Conservation (phyloP, 2,329 filamentous ascomycete genomes). For the Colletotrichum tanaceti region DNA sequence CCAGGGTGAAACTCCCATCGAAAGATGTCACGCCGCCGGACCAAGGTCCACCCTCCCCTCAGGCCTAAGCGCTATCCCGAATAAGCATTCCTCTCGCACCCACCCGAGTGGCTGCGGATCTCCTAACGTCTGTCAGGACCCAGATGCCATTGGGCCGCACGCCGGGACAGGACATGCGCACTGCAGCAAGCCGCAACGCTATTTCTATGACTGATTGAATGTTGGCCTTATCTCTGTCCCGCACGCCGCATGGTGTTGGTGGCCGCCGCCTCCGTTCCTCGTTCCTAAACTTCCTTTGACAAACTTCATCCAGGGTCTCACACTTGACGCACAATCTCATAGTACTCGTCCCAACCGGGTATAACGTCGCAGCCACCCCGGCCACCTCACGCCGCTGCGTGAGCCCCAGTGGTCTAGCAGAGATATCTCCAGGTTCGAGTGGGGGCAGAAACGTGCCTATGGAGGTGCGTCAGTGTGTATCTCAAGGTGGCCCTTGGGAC, state of each 20-base stretch:
- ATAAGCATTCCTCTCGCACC: constrained; percentile 22
- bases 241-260: constrained; percentile 8
- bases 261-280: neutral
- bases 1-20: neutral
- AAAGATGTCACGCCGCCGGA: constrained; percentile 1
- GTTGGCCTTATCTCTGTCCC: constrained; percentile 38
- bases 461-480: constrained; percentile 1
- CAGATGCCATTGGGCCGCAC: constrained; percentile 9
- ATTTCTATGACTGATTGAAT: constrained; percentile 42
- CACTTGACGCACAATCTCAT: neutral
- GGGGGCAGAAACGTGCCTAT: constrained; percentile 20
- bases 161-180: constrained; percentile 2
- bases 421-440: constrained; percentile 12
- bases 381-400: neutral
- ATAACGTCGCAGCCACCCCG: neutral
- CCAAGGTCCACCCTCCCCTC: neutral
- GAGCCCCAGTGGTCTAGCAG: neutral
- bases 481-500: constrained; percentile 10
- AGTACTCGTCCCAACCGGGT: neutral
- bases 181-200: constrained; percentile 7
- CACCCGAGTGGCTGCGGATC: constrained; percentile 29
- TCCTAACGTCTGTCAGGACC: constrained; percentile 1
- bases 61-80: constrained; percentile 12
- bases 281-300: constrained; percentile 6
- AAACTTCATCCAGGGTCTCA: constrained; percentile 5